Conservation (phyloP, 306 rosid genomes). For the Lagenaria siceraria region DNA sequence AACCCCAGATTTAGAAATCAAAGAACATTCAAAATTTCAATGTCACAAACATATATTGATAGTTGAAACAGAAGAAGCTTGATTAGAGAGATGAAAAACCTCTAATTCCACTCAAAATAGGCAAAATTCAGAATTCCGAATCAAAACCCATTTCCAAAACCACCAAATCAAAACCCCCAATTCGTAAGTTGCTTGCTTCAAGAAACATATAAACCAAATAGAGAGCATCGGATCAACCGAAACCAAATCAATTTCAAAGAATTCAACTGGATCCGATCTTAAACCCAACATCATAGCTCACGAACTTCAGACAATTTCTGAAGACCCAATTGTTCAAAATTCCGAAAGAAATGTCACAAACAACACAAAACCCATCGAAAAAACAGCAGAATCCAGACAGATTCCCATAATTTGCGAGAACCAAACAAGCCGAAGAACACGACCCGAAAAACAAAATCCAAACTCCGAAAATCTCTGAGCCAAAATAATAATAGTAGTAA, state of each 20-base stretch:
- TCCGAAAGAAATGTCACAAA: neutral
- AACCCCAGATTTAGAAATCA: neutral
- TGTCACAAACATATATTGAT: neutral
- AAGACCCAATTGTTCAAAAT: neutral
- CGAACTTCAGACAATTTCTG: neutral
- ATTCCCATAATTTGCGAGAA: neutral
- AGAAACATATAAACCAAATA: neutral
- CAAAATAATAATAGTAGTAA: neutral
- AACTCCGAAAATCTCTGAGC: neutral
- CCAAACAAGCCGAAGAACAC: neutral
- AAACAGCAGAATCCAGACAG: neutral
- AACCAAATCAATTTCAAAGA: neutral
- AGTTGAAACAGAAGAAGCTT: neutral
- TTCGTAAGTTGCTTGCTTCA: neutral
- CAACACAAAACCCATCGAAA: neutral
- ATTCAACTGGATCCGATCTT: slow-evolving; percentile 6
- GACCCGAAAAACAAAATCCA: neutral
- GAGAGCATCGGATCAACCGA: neutral
- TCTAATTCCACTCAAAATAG: neutral
- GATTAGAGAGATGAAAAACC: neutral
- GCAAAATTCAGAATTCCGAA: neutral
- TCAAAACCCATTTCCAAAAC: neutral
- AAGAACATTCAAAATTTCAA: neutral
- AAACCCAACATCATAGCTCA: neutral
- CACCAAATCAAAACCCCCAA: neutral